Evolutionary conservation across 306 rosid genomes (phyloP).

Genomic region (Hippophae gyantsensis): DNA sequence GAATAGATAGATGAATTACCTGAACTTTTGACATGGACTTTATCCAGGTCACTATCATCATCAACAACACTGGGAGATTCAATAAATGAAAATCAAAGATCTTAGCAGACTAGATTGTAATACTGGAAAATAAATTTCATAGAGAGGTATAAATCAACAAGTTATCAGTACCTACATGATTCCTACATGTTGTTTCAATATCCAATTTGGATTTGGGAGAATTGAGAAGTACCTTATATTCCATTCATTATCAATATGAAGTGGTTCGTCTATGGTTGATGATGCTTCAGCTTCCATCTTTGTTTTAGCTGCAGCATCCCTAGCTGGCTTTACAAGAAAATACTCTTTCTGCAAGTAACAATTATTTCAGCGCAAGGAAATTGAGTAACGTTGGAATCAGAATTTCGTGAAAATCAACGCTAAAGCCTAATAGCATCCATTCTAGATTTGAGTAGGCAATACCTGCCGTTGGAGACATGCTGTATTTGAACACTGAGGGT

Average conservation of each 20-base stretch:
- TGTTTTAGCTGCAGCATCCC: constrained; percentile 89
- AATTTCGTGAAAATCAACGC: constrained; percentile 9
- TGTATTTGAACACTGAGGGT: constrained; percentile 87
- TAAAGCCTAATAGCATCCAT: not conserved
- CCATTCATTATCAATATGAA: constrained; percentile 92
- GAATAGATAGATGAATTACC: constrained; percentile 34
- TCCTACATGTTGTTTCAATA: not conserved
- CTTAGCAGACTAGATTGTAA: constrained; percentile 8
- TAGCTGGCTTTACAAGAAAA: constrained; percentile 58
- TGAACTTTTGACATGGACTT: constrained; percentile 28
- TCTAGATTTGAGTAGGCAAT: constrained; percentile 16
- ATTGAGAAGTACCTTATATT: constrained; percentile 63
- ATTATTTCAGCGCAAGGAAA: constrained; percentile 8
- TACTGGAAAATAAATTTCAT: not conserved
- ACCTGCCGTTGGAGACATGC: constrained; percentile 86
- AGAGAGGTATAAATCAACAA: not conserved
- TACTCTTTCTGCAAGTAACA: constrained; percentile 52
- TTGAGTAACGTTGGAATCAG: not conserved
- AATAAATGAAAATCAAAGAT: constrained; percentile 9
- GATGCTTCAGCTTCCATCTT: constrained; percentile 59
- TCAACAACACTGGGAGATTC: constrained; percentile 46
- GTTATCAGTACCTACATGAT: not conserved
- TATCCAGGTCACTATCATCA: constrained; percentile 43
- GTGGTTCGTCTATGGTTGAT: constrained; percentile 47
- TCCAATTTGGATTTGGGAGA: constrained; percentile 2